These are phyloP conservation scores for Iodosphaeria phyllophila DNA, from an alignment of 2,329 filamentous ascomycete species.

Conservation along the genomic window DNA sequence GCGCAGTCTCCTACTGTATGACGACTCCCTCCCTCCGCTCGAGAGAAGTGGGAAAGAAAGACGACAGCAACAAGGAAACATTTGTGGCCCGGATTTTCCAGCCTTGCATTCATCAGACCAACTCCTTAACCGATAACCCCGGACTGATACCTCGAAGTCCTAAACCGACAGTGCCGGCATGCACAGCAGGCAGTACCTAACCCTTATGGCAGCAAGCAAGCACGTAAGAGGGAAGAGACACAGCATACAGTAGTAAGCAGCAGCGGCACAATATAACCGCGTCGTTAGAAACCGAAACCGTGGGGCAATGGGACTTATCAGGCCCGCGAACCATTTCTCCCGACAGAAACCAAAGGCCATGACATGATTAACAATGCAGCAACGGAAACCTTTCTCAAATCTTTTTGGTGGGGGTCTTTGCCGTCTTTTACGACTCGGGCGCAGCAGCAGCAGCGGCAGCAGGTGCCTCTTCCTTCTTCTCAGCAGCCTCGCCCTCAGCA, in stretches of 20 bases:
- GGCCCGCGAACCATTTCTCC: too few species aligned
- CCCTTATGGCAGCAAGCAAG: too few species aligned
- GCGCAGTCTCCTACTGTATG: slow-evolving; percentile 10
- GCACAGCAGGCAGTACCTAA: too few species aligned
- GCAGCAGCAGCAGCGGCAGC: slow-evolving; percentile 21
- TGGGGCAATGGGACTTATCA: slow-evolving; percentile 1
- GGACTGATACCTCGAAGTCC: slow-evolving; percentile 11
- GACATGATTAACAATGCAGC: too few species aligned
- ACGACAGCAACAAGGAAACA: too few species aligned
- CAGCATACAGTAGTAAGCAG: slow-evolving; percentile 1
- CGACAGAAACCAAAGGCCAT: too few species aligned
- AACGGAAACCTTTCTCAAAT: too few species aligned
- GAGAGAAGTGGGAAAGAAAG: slow-evolving; percentile 10
- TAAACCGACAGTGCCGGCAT: too few species aligned
- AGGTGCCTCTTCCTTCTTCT: slow-evolving; percentile 37
- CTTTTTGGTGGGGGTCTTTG: too few species aligned
- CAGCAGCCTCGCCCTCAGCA: slow-evolving; percentile 25
- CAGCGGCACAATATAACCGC: slow-evolving; percentile 1
- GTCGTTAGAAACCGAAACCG: slow-evolving; percentile 1
- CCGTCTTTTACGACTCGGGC: slow-evolving; percentile 33
- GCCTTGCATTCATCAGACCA: slow-evolving; percentile 11
- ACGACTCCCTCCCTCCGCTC: slow-evolving; percentile 5
- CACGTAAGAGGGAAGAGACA: too few species aligned
- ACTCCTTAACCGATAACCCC: slow-evolving; percentile 12
- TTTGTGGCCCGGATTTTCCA: slow-evolving; percentile 14